Evolutionary conservation across 140 eudicot species (phyloP), one percentile per base, ranked within the genome.

Genomic region (Flaveria floridana): DNA sequence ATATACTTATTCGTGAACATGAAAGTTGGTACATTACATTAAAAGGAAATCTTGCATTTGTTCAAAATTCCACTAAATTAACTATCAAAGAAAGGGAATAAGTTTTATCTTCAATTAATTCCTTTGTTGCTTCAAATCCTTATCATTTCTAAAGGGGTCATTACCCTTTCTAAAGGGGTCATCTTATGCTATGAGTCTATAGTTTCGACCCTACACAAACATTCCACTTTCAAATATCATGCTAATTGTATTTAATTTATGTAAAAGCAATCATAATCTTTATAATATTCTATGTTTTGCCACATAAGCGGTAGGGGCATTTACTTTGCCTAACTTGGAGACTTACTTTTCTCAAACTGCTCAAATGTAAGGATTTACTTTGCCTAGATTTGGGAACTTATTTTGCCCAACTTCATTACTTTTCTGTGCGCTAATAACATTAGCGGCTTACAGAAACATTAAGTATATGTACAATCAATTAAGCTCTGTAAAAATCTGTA

Each of bases 201-300:
- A 19, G n/a, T 57, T 57, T 57, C 10, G 20, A 57, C 14, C 11
- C 25, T 57, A 57, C 30, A 20, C 34, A 57, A 57, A 19, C 14
- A 9, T 57, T 57, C 64, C 34, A 20, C 30, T 57, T 57, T 57
- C 65, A 57, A 57, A 57, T 57, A 57, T 21, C 34, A 57, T 57
- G 64, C 64, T 26, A 57, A 2, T 20, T 8, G 6, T 57, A 57
- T 57, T 2, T 20, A 55, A 19, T 55, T 0, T 55, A 55, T 5
- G 41, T 34, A 7, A 57, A 57, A 57, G 30, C 30, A 57, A 57
- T 20, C 34, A 57, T 21, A 57, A 57, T 11, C 65, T 21, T 57
- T 57, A 9, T 20, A 3, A 20, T 19, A 20, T 20, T 57, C 11
- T 57, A 57, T 57, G 34, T 57, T 57, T 20, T 57, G 65, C 65